Evolutionary conservation across 2,329 filamentous ascomycete species (phyloP), one percentile per base, ranked within the genome.

Genomic region (Colletotrichum brevisporum): DNA sequence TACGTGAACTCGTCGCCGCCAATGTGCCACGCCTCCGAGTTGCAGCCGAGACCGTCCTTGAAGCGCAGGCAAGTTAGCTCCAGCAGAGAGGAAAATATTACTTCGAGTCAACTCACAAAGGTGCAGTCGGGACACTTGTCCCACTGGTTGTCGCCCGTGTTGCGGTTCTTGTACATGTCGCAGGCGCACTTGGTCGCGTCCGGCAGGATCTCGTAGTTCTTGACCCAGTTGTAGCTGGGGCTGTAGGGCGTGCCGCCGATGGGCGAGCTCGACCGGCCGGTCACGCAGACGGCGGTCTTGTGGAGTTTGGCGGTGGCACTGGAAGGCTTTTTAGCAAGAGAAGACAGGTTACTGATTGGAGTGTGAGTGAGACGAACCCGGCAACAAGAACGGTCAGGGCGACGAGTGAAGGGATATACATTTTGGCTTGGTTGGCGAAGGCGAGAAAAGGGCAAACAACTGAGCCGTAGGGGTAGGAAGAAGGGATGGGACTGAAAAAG

Each of bases 91-190:
- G 6, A 36, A 2, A 2, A 10, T 10, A 10, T 36, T 10, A 36
- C 31, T 2, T 0, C 2, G 3, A 4, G n/a, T 9, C 1, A 9
- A 55, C 63, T 50, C 45, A 67, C 66, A 13, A 64, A 71, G 1
- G 36, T 51, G 53, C 71, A 72, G 52, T 72, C 71, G 5, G 70
- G 64, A 55, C 71, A 73, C n/a, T 57, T 56, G n/a, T 72, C 71
- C 71, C 70, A 72, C 8, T 71, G 62, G 9, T 73, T 71, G 59
- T 63, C 63, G 16, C 71, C 70, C 4, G 71, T 73, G 45, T 72
- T 72, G 48, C 71, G 71, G 12, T 43, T 21, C 51, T 47, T 68
- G 59, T 73, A 73, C 16, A 52, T 43, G 27, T 60, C 48, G 52
- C 71, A 73, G 18, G 71, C 71, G 63, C 71, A 73, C 26, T 58